These are phyloP conservation scores for Symbiodinium natans DNA, from an alignment of 73 alveolate genomes.

Conservation along the genomic window DNA sequence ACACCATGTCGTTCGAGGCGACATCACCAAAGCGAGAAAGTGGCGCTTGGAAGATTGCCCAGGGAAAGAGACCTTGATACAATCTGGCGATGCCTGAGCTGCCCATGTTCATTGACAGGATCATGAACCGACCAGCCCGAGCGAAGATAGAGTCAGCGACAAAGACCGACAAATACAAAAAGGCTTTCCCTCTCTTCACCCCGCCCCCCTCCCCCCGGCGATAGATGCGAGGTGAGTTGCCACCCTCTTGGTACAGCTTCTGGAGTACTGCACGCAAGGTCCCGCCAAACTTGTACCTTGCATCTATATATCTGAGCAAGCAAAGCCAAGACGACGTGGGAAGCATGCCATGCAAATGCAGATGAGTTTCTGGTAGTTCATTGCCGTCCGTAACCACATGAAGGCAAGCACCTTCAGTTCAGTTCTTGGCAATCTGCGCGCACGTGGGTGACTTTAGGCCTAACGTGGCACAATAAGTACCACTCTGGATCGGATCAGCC, in stretches of 20 bases:
- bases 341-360: background rate
- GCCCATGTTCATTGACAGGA: background rate
- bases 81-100: constrained; percentile 94
- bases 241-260: constrained; percentile 96
- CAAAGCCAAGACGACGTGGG: background rate
- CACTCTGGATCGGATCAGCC: background rate
- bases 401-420: constrained; percentile 96
- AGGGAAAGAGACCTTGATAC: constrained; percentile 95
- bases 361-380: constrained; percentile 95
- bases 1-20: constrained; percentile 95
- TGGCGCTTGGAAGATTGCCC: constrained; percentile 96
- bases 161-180: background rate
- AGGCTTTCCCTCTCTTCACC: background rate
- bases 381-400: constrained; percentile 97
- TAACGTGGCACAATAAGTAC: background rate
- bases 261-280: constrained; percentile 94
- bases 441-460: too few relatives aligned
- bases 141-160: background rate
- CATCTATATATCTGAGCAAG: background rate
- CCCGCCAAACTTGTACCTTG: constrained; percentile 95
- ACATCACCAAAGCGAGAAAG: constrained; percentile 96
- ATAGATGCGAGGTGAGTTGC: background rate
- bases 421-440: too few relatives aligned
- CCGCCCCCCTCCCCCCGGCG: background rate
- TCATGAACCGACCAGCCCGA: background rate